Evolutionary conservation across 805 yeast species (phyloP).

Genomic region (Spathaspora boniae): DNA sequence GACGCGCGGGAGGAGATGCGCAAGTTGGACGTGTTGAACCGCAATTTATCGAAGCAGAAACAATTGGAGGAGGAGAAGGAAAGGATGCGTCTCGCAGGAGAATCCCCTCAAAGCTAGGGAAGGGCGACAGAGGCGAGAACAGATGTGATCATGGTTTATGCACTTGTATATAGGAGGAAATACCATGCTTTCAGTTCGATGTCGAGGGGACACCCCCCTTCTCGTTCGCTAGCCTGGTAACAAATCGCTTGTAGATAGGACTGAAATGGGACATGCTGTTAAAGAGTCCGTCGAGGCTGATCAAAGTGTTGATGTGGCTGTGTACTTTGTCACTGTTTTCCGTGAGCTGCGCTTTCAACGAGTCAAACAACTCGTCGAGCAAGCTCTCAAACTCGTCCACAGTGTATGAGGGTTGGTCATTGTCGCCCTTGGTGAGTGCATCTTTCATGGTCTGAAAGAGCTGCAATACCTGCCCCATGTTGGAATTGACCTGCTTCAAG

Average conservation of each 20-base stretch:
- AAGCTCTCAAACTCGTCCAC: conserved; percentile 29
- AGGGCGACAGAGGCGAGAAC: neutral
- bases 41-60: conserved; percentile 37
- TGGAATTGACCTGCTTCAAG: conserved; percentile 43
- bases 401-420: conserved; percentile 8
- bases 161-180: conserved; percentile 4
- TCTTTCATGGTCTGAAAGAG: conserved; percentile 40
- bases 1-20: conserved; percentile 77
- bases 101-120: too few relatives aligned
- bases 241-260: conserved; percentile 47
- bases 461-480: conserved; percentile 44
- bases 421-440: conserved; percentile 8
- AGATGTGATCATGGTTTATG: neutral
- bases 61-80: conserved; percentile 30
- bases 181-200: neutral
- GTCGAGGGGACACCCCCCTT: too few relatives aligned
- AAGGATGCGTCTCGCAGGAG: conserved; percentile 14
- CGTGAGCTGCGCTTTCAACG: conserved; percentile 44
- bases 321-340: conserved; percentile 30
- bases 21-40: conserved; percentile 62
- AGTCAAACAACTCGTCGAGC: conserved; percentile 41
- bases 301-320: conserved; percentile 45
- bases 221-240: conserved; percentile 17
- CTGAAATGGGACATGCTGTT: conserved; percentile 50
- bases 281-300: conserved; percentile 50